Evolutionary conservation across 257 asterid species (phyloP).

Genomic region (Solanum sejunctum): DNA sequence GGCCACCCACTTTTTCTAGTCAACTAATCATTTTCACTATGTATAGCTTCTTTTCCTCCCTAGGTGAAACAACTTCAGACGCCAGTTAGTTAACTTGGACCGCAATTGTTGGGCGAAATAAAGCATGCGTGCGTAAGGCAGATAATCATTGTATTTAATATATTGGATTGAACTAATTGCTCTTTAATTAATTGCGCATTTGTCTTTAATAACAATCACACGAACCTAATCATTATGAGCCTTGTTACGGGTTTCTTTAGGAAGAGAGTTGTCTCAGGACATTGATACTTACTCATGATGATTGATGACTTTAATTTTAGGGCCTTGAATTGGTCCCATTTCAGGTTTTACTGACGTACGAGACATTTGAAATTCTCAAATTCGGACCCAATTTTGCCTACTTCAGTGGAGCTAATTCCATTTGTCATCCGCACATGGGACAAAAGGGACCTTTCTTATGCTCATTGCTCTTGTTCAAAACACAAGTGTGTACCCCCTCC

Average conservation of each 20-base stretch:
- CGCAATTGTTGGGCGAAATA: not conserved
- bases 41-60: not conserved
- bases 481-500: not conserved
- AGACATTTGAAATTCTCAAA: not conserved
- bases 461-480: not conserved
- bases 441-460: constrained; percentile 1
- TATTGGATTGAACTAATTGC: not conserved
- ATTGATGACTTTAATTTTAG: not conserved
- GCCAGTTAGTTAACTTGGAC: not conserved
- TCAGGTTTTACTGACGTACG: not conserved
- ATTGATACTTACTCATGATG: not conserved
- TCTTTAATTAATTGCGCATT: not conserved
- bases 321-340: not conserved
- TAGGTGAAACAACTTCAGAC: not conserved
- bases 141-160: not conserved
- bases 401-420: not conserved
- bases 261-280: not conserved
- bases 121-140: not conserved
- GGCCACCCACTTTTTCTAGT: not conserved
- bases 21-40: not conserved
- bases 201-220: too few relatives aligned
- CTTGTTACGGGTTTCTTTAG: not conserved
- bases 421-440: not conserved
- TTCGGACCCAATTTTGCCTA: not conserved
- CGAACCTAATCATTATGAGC: not conserved